Evolutionary conservation across 495 filamentous ascomycete genomes (phyloP).

Genomic region (Penicillium desertorum): DNA sequence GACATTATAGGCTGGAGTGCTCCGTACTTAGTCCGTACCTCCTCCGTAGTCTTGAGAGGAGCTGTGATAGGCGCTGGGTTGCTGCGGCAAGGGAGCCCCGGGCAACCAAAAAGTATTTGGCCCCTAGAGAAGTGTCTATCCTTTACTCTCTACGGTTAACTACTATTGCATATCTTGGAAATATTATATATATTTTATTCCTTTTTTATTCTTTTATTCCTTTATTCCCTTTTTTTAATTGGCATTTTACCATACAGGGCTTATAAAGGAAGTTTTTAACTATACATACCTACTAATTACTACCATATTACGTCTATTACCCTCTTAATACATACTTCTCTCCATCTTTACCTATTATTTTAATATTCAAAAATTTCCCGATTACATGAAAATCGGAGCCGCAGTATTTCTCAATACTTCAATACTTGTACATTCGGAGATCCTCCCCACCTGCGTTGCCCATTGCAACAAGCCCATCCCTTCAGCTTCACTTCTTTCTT

Average conservation of each 20-base stretch:
- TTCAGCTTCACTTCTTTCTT: constrained; percentile 49
- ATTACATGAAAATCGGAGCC: constrained; percentile 2
- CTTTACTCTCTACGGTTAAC: constrained; percentile 2
- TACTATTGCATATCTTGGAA: background rate
- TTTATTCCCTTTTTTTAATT: background rate
- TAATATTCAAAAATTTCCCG: constrained; percentile 1
- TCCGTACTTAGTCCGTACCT: no score
- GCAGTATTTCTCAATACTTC: constrained; percentile 15
- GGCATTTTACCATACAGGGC: constrained; percentile 1
- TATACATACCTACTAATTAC: background rate
- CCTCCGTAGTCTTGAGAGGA: no score
- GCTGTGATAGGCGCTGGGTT: constrained; percentile 42
- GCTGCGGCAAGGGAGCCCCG: constrained; percentile 50
- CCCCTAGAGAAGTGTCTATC: constrained; percentile 9
- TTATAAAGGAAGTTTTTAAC: constrained; percentile 1
- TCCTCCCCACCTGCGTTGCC: constrained; percentile 52
- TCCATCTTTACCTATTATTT: background rate
- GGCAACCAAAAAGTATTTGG: constrained; percentile 37
- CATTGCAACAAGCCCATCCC: constrained; percentile 54
- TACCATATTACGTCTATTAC: background rate
- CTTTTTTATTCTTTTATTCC: background rate
- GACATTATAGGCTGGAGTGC: background rate
- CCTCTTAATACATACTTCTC: background rate
- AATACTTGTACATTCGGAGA: constrained; percentile 37
- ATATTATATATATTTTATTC: background rate